Evolutionary conservation across 371 early-diverging fungal species (phyloP).

Genomic region (Mucor circinelloides): DNA sequence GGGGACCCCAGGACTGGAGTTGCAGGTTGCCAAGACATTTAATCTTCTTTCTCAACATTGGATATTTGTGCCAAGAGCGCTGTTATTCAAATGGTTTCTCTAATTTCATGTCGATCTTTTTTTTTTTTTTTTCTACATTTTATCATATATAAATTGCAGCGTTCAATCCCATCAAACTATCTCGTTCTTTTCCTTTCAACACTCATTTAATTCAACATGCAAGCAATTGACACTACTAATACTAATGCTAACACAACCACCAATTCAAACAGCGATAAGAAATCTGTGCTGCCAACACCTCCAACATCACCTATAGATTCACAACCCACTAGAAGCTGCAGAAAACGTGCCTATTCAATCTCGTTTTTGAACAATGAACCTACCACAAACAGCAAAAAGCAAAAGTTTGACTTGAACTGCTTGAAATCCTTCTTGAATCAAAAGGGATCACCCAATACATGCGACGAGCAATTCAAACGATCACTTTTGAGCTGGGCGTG

Average conservation of each 20-base stretch:
- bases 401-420: slow-evolving; percentile 13
- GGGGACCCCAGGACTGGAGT: not conserved
- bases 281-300: slow-evolving; percentile 33
- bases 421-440: slow-evolving; percentile 26
- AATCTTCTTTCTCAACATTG: not conserved
- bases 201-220: slow-evolving; percentile 9
- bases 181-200: not conserved
- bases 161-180: not conserved
- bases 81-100: not conserved
- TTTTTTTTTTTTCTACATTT: not conserved
- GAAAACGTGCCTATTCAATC: slow-evolving; percentile 33
- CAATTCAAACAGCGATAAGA: not conserved
- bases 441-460: slow-evolving; percentile 29
- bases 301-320: slow-evolving; percentile 32
- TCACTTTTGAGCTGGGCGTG: slow-evolving; percentile 43
- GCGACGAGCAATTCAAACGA: slow-evolving; percentile 24
- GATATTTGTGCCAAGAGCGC: slow-evolving; percentile 1
- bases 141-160: not conserved
- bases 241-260: not conserved
- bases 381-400: not conserved
- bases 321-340: slow-evolving; percentile 1
- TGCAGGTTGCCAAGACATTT: slow-evolving; percentile 2
- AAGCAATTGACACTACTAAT: slow-evolving; percentile 3
- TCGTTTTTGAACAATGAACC: slow-evolving; percentile 19
- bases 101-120: not conserved